These are phyloP conservation scores for Glycyrrhiza uralensis DNA, from an alignment of 306 rosid genomes.

Conservation along the genomic window DNA sequence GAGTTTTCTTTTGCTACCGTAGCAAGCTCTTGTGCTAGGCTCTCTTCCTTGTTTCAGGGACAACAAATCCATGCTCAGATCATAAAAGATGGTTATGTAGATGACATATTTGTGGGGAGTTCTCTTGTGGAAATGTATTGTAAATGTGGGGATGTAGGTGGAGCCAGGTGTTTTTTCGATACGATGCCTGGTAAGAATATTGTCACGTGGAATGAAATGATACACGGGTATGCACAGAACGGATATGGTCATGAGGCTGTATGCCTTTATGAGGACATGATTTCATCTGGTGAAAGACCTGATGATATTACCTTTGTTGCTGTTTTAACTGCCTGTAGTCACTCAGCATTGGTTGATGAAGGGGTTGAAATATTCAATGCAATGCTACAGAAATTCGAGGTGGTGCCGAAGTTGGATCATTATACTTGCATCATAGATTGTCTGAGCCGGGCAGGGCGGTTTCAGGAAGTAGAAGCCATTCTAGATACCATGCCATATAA, in stretches of 20 bases:
- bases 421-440: conserved; percentile 74
- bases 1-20: conserved; percentile 67
- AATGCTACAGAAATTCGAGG: conserved; percentile 51
- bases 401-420: conserved; percentile 57
- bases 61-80: conserved; percentile 63
- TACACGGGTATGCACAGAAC: conserved; percentile 80
- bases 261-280: conserved; percentile 57
- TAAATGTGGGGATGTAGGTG: conserved; percentile 62
- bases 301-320: conserved; percentile 63
- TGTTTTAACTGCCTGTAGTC: conserved; percentile 76
- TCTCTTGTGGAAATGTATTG: conserved; percentile 74
- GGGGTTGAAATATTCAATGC: conserved; percentile 65
- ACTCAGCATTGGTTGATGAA: conserved; percentile 67
- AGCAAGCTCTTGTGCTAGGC: conserved; percentile 59
- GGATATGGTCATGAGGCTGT: conserved; percentile 65
- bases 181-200: conserved; percentile 52
- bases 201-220: conserved; percentile 79
- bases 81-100: conserved; percentile 55
- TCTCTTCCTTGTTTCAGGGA: conserved; percentile 66
- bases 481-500: conserved; percentile 59
- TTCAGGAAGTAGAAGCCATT: conserved; percentile 60
- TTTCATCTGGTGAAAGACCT: conserved; percentile 51
- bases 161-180: conserved; percentile 48
- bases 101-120: conserved; percentile 65
- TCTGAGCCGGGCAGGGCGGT: conserved; percentile 67